A percentile compares a stretch with the other conserved stretches of the same genome.
Conservation (phyloP, 306 rosid genomes). For the Cucurbita ficifolia region DNA sequence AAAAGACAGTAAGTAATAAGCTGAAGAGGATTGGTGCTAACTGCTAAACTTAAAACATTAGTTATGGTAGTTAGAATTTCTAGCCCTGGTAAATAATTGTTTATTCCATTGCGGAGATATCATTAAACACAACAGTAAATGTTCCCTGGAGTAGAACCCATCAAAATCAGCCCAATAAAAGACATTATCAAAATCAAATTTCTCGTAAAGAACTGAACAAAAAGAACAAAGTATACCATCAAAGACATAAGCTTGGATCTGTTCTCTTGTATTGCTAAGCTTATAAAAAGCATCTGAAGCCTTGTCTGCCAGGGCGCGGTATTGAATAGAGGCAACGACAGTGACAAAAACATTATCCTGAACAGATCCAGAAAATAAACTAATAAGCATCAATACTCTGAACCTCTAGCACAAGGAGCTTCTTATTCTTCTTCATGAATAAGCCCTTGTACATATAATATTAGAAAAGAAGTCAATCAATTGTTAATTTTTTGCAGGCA, state of each 20-base stretch:
- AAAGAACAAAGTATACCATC: slow-evolving; percentile 27
- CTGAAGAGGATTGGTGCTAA: not conserved
- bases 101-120: not conserved
- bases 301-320: slow-evolving; percentile 34
- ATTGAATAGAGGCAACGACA: slow-evolving; percentile 44
- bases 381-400: not conserved
- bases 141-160: not conserved
- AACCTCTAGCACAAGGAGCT: not conserved
- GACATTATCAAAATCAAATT: not conserved
- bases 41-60: not conserved
- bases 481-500: not conserved
- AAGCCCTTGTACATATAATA: not conserved
- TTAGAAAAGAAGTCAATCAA: not conserved
- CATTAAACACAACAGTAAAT: not conserved
- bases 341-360: slow-evolving; percentile 50
- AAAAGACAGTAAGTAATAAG: not conserved
- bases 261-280: slow-evolving; percentile 41
- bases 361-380: not conserved
- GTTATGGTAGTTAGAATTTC: not conserved
- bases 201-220: not conserved
- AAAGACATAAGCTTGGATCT: slow-evolving; percentile 45
- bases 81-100: not conserved
- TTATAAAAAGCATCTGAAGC: slow-evolving; percentile 44
- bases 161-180: not conserved
- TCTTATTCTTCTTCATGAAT: not conserved